phyloP scores from a whole-genome alignment of 805 yeast species.

The Metschnikowia vanudenii region DNA sequence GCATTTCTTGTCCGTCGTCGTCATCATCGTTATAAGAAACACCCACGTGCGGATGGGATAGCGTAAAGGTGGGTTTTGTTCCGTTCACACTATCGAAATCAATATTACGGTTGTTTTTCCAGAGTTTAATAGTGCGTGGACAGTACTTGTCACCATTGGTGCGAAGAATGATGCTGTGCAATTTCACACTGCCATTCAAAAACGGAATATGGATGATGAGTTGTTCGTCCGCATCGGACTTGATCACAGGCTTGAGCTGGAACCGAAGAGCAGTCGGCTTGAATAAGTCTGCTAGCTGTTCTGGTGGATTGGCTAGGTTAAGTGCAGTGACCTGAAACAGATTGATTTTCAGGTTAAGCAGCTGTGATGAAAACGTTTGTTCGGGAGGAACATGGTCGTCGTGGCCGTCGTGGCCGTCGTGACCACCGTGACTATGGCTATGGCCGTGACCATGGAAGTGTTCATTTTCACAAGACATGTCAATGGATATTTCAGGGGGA shows the following conservation, averaged over 20 bases:
- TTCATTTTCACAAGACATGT: slow-evolving; percentile 16
- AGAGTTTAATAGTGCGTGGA: slow-evolving; percentile 67
- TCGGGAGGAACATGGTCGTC: slow-evolving; percentile 54
- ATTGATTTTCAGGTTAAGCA: slow-evolving; percentile 62
- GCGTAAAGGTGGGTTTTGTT: slow-evolving; percentile 46
- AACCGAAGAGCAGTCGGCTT: slow-evolving; percentile 51
- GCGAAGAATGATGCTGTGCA: slow-evolving; percentile 71
- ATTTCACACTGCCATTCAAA: slow-evolving; percentile 61
- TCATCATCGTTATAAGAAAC: slow-evolving; percentile 33
- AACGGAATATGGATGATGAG: slow-evolving; percentile 77
- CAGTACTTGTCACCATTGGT: slow-evolving; percentile 62
- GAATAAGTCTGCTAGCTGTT: slow-evolving; percentile 52
- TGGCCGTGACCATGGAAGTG: slow-evolving; percentile 11
- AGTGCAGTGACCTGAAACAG: slow-evolving; percentile 58
- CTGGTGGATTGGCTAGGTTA: slow-evolving; percentile 55
- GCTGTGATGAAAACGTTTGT: slow-evolving; percentile 67
- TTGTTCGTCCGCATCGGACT: slow-evolving; percentile 82
- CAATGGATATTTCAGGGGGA: background rate
- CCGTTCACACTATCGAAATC: slow-evolving; percentile 67
- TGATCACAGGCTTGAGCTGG: slow-evolving; percentile 44
- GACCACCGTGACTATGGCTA: slow-evolving; percentile 14
- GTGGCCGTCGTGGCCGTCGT: slow-evolving; percentile 25
- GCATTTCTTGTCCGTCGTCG: slow-evolving; percentile 36
- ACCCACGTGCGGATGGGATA: slow-evolving; percentile 69
- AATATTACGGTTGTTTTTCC: slow-evolving; percentile 65